Conservation (phyloP, 2,329 filamentous ascomycete species). For the Xylaria sp. region DNA sequence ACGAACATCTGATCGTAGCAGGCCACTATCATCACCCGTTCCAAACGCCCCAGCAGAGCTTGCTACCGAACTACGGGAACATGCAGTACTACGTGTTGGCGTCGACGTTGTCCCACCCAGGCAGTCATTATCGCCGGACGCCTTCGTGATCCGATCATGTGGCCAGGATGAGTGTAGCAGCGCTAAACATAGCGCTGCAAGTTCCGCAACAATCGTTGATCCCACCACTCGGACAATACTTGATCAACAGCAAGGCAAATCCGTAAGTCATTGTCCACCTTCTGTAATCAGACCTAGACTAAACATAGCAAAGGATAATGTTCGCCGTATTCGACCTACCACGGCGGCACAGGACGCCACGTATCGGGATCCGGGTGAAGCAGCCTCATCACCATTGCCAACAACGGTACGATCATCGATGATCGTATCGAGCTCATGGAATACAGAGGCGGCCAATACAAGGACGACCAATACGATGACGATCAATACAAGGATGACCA, state of each 20-base stretch:
- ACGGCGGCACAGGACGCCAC: not conserved
- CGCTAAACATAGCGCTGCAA: not conserved
- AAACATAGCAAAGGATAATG: slow-evolving; percentile 14
- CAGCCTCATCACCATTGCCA: not conserved
- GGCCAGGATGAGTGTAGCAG: slow-evolving; percentile 10
- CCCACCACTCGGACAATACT: not conserved
- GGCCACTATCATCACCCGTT: slow-evolving; percentile 5
- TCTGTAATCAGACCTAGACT: not conserved
- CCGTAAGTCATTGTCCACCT: slow-evolving; percentile 19
- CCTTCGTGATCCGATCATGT: not conserved
- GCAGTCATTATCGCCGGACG: slow-evolving; percentile 1
- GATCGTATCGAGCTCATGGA: not conserved
- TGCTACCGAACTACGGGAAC: not conserved
- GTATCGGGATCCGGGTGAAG: not conserved
- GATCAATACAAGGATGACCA: not conserved
- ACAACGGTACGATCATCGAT: not conserved
- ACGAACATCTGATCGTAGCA: not conserved
- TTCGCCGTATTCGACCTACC: not conserved
- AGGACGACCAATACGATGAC: too few relatives aligned
- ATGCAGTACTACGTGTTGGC: not conserved
- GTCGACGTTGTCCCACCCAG: not conserved
- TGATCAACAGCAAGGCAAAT: not conserved
- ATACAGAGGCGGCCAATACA: not conserved
- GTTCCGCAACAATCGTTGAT: not conserved
- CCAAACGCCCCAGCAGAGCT: not conserved